Evolutionary conservation across 768 basidiomycete species (phyloP).

Genomic region (Termitomyces bulborhizus): DNA sequence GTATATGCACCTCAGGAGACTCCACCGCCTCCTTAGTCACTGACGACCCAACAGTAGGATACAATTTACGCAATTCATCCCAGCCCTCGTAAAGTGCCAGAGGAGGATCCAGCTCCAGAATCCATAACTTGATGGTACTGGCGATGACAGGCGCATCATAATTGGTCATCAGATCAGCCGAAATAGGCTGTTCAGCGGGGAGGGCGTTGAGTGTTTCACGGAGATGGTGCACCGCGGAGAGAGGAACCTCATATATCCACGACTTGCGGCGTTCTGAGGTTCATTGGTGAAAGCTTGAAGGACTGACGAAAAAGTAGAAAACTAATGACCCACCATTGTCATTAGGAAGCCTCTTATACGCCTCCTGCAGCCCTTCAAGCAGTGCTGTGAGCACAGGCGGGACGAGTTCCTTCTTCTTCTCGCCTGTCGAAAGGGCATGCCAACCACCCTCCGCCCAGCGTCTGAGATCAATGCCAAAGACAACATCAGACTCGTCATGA

Average conservation of each 20-base stretch:
- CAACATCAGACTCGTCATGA: slow-evolving; percentile 78
- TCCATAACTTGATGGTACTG: slow-evolving; percentile 80
- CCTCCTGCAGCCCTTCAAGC: slow-evolving; percentile 53
- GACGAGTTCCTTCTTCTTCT: slow-evolving; percentile 53
- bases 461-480: slow-evolving; percentile 88
- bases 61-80: slow-evolving; percentile 87
- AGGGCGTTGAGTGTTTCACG: slow-evolving; percentile 78
- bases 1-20: slow-evolving; percentile 53
- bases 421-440: slow-evolving; percentile 47
- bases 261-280: slow-evolving; percentile 73
- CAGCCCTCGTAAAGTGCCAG: slow-evolving; percentile 82
- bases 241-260: slow-evolving; percentile 94
- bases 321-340: slow-evolving; percentile 49
- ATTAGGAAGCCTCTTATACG: slow-evolving; percentile 52
- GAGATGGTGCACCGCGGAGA: slow-evolving; percentile 77
- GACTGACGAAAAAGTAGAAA: neutral
- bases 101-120: slow-evolving; percentile 88
- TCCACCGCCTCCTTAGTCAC: slow-evolving; percentile 45
- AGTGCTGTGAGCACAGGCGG: slow-evolving; percentile 73
- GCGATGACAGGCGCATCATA: slow-evolving; percentile 88
- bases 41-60: slow-evolving; percentile 63
- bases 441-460: slow-evolving; percentile 88
- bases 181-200: slow-evolving; percentile 50
- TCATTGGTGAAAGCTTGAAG: neutral
- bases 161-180: slow-evolving; percentile 44